These are phyloP conservation scores for Zymoseptoria passerinii DNA, from an alignment of 2,329 filamentous ascomycete genomes.

Conservation along the genomic window DNA sequence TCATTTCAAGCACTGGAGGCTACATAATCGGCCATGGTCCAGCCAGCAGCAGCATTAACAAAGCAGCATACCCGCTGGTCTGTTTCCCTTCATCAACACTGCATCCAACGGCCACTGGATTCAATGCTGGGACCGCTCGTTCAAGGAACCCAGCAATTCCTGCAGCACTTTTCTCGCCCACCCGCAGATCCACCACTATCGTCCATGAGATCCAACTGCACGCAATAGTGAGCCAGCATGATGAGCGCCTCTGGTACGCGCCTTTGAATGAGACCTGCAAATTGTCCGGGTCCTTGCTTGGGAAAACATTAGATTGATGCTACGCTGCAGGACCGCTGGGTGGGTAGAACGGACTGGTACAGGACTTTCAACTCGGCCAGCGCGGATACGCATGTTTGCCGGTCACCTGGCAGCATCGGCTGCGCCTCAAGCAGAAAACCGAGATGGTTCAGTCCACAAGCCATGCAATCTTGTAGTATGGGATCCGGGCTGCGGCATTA, in stretches of 20 bases:
- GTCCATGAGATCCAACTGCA: conserved; percentile 24
- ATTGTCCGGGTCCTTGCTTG: conserved; percentile 21
- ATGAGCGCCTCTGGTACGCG: conserved; percentile 24
- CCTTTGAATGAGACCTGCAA: conserved; percentile 20
- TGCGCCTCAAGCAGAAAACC: conserved; percentile 27
- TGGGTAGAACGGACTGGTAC: conserved; percentile 15
- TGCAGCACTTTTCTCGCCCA: conserved; percentile 20
- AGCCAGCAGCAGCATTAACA: background rate
- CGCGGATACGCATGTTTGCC: conserved; percentile 19
- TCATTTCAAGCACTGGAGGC: too few species aligned
- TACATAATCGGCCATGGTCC: background rate
- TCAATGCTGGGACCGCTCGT: conserved; percentile 25
- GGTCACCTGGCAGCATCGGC: conserved; percentile 23
- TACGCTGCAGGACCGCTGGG: conserved; percentile 14
- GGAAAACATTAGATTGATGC: conserved; percentile 26
- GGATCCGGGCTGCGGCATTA: conserved; percentile 1
- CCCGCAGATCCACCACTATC: conserved; percentile 24
- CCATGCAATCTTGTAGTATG: conserved; percentile 22
- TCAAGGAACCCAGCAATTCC: conserved; percentile 19
- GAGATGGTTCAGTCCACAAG: conserved; percentile 25
- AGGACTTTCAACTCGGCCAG: conserved; percentile 23
- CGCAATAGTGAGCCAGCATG: conserved; percentile 24
- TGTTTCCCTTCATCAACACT: conserved; percentile 15
- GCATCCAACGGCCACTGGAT: conserved; percentile 24
- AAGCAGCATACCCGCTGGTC: background rate